These are phyloP conservation scores for Ampelomyces quisqualis DNA, from an alignment of 2,329 filamentous ascomycete species.

Conservation along the genomic window DNA sequence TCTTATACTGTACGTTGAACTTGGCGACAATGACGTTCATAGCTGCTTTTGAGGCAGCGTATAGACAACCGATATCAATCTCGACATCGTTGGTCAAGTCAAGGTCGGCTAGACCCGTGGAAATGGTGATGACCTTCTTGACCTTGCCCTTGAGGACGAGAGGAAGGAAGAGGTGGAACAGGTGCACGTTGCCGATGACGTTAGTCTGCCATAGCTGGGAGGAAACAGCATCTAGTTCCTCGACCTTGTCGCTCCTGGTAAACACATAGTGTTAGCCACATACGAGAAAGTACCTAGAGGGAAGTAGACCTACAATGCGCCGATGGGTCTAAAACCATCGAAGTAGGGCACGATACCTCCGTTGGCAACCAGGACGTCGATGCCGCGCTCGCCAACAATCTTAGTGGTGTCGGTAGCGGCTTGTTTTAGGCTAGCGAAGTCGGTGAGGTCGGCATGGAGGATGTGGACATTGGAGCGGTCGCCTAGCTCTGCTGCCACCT, in stretches of 20 bases:
- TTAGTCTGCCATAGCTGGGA: conserved; percentile 49
- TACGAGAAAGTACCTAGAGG: neutral
- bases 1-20: conserved; percentile 45
- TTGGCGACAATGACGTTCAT: conserved; percentile 57
- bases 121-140: conserved; percentile 59
- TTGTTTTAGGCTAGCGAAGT: conserved; percentile 22
- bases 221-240: conserved; percentile 34
- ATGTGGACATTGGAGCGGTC: conserved; percentile 24
- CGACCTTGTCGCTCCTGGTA: conserved; percentile 37
- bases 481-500: conserved; percentile 46
- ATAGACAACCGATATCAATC: conserved; percentile 44
- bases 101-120: conserved; percentile 51
- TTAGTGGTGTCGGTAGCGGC: conserved; percentile 20
- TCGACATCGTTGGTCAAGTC: conserved; percentile 46
- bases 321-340: conserved; percentile 39
- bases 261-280: conserved; percentile 1
- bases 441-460: conserved; percentile 24
- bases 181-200: conserved; percentile 54
- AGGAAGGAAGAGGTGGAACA: conserved; percentile 57
- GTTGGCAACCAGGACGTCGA: conserved; percentile 59
- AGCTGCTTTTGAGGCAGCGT: conserved; percentile 55
- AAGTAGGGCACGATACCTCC: conserved; percentile 43
- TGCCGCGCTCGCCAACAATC: conserved; percentile 20
- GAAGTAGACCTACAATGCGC: conserved; percentile 41
- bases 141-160: conserved; percentile 52